Evolutionary conservation across 768 basidiomycete genomes (phyloP).

Genomic region (Dentipellis sp.): DNA sequence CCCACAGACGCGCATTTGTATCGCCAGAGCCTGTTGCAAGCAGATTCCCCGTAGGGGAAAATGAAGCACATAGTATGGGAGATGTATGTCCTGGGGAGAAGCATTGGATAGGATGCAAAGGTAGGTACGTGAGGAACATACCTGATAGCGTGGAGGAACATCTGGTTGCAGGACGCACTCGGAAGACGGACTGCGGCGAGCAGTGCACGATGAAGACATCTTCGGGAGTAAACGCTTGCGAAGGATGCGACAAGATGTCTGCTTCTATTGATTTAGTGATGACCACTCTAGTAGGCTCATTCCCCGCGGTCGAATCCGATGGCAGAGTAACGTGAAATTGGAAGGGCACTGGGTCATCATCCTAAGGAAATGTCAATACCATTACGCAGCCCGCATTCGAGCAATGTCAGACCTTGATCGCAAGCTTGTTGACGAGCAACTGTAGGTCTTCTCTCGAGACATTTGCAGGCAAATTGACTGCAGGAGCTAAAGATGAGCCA

Average conservation of each 20-base stretch:
- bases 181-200: constrained; percentile 92
- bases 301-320: constrained; percentile 32
- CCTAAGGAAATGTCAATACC: constrained; percentile 27
- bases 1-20: constrained; percentile 88
- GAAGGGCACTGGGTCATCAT: constrained; percentile 89
- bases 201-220: constrained; percentile 84
- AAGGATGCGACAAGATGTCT: constrained; percentile 70
- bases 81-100: constrained; percentile 66
- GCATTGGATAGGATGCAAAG: constrained; percentile 3
- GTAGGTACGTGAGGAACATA: constrained; percentile 21
- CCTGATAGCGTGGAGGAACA: constrained; percentile 91
- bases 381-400: constrained; percentile 4
- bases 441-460: constrained; percentile 78
- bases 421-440: constrained; percentile 80
- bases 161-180: constrained; percentile 86
- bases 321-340: constrained; percentile 80
- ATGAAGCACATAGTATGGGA: constrained; percentile 90
- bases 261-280: constrained; percentile 77
- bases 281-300: constrained; percentile 61
- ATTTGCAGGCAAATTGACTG: constrained; percentile 84
- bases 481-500: constrained; percentile 71
- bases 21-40: constrained; percentile 96
- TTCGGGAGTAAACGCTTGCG: constrained; percentile 70
- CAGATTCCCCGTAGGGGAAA: constrained; percentile 86
- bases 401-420: constrained; percentile 47